Percentiles rank a stretch among this genome's conserved stretches.
These are phyloP conservation scores for Sporothrix mexicana DNA, from an alignment of 2,329 filamentous ascomycete genomes.

Conservation along the genomic window DNA sequence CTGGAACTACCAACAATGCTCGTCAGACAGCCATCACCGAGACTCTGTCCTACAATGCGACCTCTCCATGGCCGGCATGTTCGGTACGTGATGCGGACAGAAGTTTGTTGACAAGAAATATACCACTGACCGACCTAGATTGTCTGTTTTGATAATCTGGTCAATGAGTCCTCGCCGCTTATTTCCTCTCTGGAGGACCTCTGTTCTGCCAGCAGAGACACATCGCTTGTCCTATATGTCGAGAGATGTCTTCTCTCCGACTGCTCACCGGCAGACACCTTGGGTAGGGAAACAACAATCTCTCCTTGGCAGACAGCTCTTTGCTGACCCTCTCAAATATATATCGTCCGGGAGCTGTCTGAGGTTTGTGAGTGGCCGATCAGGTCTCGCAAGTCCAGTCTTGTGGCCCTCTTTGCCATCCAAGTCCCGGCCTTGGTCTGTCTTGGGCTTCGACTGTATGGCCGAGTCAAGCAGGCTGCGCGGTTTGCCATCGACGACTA, in stretches of 20 bases:
- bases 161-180: not conserved
- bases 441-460: slow-evolving; percentile 48
- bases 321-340: not conserved
- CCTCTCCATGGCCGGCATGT: not conserved
- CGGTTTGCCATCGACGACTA: slow-evolving; percentile 49
- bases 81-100: no score
- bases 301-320: not conserved
- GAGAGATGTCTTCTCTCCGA: slow-evolving; percentile 10
- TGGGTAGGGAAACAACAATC: not conserved
- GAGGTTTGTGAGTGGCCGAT: slow-evolving; percentile 42
- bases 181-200: not conserved
- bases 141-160: not conserved
- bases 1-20: no score
- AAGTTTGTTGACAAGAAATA: no score
- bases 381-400: slow-evolving; percentile 43
- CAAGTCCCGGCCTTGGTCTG: slow-evolving; percentile 46
- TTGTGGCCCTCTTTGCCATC: slow-evolving; percentile 47
- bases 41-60: not conserved
- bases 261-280: slow-evolving; percentile 27
- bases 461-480: slow-evolving; percentile 44
- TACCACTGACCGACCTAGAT: not conserved
- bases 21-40: no score
- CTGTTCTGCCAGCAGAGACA: slow-evolving; percentile 13
- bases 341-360: not conserved
- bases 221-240: not conserved